A percentile compares a stretch with the other conserved stretches of the same genome.
Evolutionary conservation across 768 basidiomycete genomes (phyloP).

Genomic region (Pluteus cervinus): DNA sequence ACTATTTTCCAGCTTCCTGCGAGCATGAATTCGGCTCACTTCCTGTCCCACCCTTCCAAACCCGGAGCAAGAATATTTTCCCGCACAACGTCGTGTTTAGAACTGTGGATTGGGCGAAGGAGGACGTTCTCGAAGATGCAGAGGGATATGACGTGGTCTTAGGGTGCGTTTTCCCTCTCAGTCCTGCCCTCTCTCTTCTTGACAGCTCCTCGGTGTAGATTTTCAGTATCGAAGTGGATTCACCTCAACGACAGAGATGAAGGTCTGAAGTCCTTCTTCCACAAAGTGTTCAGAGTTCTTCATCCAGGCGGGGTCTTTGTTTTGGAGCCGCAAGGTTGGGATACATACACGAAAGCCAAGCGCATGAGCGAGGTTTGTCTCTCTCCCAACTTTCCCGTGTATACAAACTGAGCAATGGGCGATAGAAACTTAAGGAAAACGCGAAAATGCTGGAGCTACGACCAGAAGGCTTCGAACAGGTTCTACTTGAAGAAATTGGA

Average conservation of each 20-base stretch:
- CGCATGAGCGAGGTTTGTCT: slow-evolving; percentile 52
- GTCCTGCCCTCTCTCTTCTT: neutral
- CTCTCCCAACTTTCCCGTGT: neutral
- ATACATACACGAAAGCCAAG: slow-evolving; percentile 73
- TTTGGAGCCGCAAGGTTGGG: slow-evolving; percentile 84
- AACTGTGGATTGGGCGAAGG: slow-evolving; percentile 66
- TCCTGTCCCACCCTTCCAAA: slow-evolving; percentile 48
- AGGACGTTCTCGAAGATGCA: slow-evolving; percentile 47
- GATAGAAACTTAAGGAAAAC: slow-evolving; percentile 53
- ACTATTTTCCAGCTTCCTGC: slow-evolving; percentile 75
- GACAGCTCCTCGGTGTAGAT: slow-evolving; percentile 30
- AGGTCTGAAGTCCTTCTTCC: slow-evolving; percentile 65
- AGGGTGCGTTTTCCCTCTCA: slow-evolving; percentile 46
- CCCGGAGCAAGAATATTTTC: slow-evolving; percentile 37
- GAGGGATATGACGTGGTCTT: slow-evolving; percentile 72
- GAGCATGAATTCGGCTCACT: slow-evolving; percentile 72
- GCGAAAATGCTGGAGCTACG: slow-evolving; percentile 49
- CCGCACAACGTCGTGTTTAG: slow-evolving; percentile 78
- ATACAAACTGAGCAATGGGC: neutral
- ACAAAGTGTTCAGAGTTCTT: slow-evolving; percentile 49
- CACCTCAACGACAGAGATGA: slow-evolving; percentile 79
- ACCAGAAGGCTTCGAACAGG: slow-evolving; percentile 59
- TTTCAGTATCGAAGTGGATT: slow-evolving; percentile 91
- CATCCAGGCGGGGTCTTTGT: slow-evolving; percentile 62
- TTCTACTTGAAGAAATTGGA: slow-evolving; percentile 51